Evolutionary conservation across 306 rosid species (phyloP), one percentile per base, ranked within the genome.

Genomic region (Pyrus communis): DNA sequence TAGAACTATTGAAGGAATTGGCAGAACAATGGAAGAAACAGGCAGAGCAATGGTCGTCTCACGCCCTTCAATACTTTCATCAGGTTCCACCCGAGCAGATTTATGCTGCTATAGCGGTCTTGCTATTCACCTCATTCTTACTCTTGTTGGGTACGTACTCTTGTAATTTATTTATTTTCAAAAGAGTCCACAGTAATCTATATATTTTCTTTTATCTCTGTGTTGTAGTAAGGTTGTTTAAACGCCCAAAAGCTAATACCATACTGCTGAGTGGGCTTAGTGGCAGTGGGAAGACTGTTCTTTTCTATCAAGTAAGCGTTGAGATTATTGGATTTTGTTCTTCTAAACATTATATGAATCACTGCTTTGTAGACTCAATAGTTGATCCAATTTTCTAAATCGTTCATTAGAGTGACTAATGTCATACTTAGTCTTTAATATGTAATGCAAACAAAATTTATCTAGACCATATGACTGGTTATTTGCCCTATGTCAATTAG

Each of bases 231-330:
- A 85, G 91, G 73, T 76, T 94, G 77, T 87, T 94, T 45, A 94
- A 82, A 79, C 89, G 91, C 59, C 72, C 82, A 1, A 94, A 87
- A 83, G 85, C 91, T 30, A 85, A 87, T 78, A 91, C 96, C 51
- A 75, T 94, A 78, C 88, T 94, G n/a, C 86, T 94, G 66, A 88
- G 88, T 15, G 96, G 98, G 69, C 95, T 91, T 45, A 82, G 85
- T 72, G 98, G 98, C 18, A 82, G 93, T 30, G 98, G 98, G 67
- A 94, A 91, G 82, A 90, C 98, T 25, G 87, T 85, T 85, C 73
- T 94, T 59, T 94, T 90, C 87, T 91, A 90, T 86, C 97, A 91
- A 84, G 98, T 89, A 75, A 87, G 80, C 51, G 10, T 43, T 23
- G 76, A 33, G 15, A 2, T 72, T 38, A 15, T 57, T 35, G 51